Conservation (phyloP, 768 basidiomycete genomes). For the Macrolepiota albuminosa region DNA sequence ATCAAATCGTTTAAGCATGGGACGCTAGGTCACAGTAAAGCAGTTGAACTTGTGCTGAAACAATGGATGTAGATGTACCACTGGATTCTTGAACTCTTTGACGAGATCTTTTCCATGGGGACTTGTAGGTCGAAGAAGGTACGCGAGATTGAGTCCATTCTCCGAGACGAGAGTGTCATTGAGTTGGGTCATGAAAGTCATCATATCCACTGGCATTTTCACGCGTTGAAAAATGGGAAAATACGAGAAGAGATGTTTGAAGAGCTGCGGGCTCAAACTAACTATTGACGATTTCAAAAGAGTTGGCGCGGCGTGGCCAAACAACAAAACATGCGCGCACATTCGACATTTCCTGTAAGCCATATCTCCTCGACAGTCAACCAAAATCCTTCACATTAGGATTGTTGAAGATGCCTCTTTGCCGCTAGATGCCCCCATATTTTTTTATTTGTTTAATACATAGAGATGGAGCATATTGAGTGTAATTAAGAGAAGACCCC, state of each 20-base stretch:
- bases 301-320: no score
- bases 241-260: neutral
- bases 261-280: neutral
- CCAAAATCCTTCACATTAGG: no score
- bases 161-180: slow-evolving; percentile 56
- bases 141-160: slow-evolving; percentile 67
- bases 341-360: no score
- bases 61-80: slow-evolving; percentile 25
- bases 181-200: slow-evolving; percentile 55
- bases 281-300: no score
- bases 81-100: slow-evolving; percentile 63
- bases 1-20: slow-evolving; percentile 43
- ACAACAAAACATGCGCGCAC: no score
- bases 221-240: neutral
- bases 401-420: no score
- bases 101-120: slow-evolving; percentile 74
- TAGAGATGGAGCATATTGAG: no score
- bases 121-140: slow-evolving; percentile 70
- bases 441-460: no score
- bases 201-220: slow-evolving; percentile 48
- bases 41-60: neutral
- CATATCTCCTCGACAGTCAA: no score
- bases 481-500: no score
- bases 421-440: no score
- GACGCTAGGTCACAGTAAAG: slow-evolving; percentile 22